Evolutionary conservation across 768 basidiomycete genomes (phyloP).

Genomic region (Boletales sp.): DNA sequence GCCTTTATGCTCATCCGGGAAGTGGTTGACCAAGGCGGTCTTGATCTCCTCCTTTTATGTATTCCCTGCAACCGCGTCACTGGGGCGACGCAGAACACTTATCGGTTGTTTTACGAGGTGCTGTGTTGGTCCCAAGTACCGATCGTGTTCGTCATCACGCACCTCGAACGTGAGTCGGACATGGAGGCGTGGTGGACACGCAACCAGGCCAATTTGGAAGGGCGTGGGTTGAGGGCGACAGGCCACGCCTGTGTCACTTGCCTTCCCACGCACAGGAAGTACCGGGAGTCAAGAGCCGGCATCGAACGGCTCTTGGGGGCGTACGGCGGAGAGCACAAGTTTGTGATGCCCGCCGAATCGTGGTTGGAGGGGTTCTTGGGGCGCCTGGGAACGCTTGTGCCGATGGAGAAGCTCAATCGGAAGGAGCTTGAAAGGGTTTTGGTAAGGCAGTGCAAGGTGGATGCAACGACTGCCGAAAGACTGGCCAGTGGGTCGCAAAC

Average conservation of each 20-base stretch:
- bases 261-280: slow-evolving; percentile 14
- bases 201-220: slow-evolving; percentile 21
- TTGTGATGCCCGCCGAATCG: slow-evolving; percentile 20
- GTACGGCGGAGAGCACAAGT: slow-evolving; percentile 16
- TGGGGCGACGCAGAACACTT: slow-evolving; percentile 36
- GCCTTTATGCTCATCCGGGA: too few species aligned
- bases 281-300: slow-evolving; percentile 13
- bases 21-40: too few species aligned
- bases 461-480: slow-evolving; percentile 12
- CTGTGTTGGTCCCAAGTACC: slow-evolving; percentile 36
- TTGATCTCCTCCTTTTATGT: too few species aligned
- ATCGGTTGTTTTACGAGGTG: slow-evolving; percentile 39
- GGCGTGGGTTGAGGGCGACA: slow-evolving; percentile 16
- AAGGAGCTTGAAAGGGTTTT: slow-evolving; percentile 14
- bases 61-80: not conserved
- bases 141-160: slow-evolving; percentile 34
- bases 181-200: slow-evolving; percentile 35
- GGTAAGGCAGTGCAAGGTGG: slow-evolving; percentile 23
- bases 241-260: slow-evolving; percentile 34
- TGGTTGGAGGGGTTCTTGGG: slow-evolving; percentile 22
- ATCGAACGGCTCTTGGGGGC: slow-evolving; percentile 12
- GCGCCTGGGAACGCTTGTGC: slow-evolving; percentile 10
- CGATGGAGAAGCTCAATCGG: slow-evolving; percentile 13
- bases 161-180: slow-evolving; percentile 32
- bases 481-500: too few species aligned